Evolutionary conservation across 2,329 filamentous ascomycete species (phyloP), one percentile per base, ranked within the genome.

Genomic region (Pseudopyricularia cyperi): DNA sequence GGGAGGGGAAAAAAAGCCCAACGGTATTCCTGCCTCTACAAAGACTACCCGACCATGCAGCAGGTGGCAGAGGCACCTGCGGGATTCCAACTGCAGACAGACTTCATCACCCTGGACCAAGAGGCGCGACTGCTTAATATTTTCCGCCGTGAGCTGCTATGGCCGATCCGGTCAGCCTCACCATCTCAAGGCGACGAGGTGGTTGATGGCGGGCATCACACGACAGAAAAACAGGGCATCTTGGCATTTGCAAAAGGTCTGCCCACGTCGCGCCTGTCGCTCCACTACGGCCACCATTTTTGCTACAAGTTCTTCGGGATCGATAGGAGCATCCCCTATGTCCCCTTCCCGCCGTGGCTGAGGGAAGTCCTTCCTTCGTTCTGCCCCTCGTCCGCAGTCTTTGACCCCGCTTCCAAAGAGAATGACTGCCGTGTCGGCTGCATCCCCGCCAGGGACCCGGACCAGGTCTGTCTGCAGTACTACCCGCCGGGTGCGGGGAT

Each of bases 401-500:
- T n/a, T 42, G 37, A 42, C 14, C 7, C 37, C 37, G 37, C 37
- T 12, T 42, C 37, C n/a, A n/a, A n/a, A 19, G 37, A 12, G 19
- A 42, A 24, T 9, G 37, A 42, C 37, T 42, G 22, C 37, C 37
- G n/a, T 42, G 4, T 22, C 37, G 37, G 22, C n/a, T n/a, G n/a
- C 5, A 62, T 66, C 0, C 73, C 75, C 53, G 56, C 56, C 2
- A 66, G 71, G 0, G 67, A 66, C 0, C 75, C 76, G 0, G 76
- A 79, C 50, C 78, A 81, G 59, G 76, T 81, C 56, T 80, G 76
- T 56, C 64, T 80, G 15, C 77, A 81, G 62, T 73, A 79, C 59
- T 82, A 82, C 58, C 74, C 78, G 0, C 77, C 77, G 0, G 78
- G 78, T 6, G 67, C 73, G 0, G 78, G 78, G 2, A 82, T 82